Evolutionary conservation across 1,139 yeast species (phyloP), one percentile per base, ranked within the genome.

Genomic region (Pichia sp.): DNA sequence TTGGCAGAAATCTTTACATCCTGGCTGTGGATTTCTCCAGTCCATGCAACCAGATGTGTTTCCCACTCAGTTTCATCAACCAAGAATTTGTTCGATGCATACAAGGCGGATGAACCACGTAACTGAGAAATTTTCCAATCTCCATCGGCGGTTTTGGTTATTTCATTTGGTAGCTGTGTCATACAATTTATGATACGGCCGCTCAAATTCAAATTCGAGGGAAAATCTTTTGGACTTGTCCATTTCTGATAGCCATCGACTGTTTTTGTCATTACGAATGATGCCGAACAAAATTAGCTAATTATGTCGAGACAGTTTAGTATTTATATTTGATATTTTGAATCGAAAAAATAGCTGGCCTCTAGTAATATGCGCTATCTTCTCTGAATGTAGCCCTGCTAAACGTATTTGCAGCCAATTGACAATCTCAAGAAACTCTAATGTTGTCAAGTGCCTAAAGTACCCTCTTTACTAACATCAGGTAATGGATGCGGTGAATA

Each of bases 1-100:
- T 46, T 36, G 2, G 23, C 23, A 6, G 44, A 41, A 10, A 51
- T 45, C 10, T 48, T 49, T 13, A 26, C 34, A 22, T 23, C 34
- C 9, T 45, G 21, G 23, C 48, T 47, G 6, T 61, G 60, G 43
- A 60, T 65, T 68, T 90, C 98, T 26, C 99, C 99, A 0, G 97
- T 87, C 99, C 99, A 95, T 1, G 91, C 97, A 51, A 95, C 83
- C 54, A 89, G 71, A 58, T 89, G 87, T 46, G 91, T 84, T 59
- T 89, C 95, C 95, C 97, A 93, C 22, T 82, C 79, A 0, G 90
- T 78, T 44, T 80, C 81, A 48, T 82, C 79, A 49, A 76, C 76
- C 53, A 93, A 71, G 62, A 80, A 84, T 57, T 75, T 75, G 58
- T 87, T 79, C 4, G 95, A 83, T 7, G 96, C 82, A 64, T 85